Conservation (phyloP, 2,329 filamentous ascomycete genomes). For the Talaromyces atroroseus region DNA sequence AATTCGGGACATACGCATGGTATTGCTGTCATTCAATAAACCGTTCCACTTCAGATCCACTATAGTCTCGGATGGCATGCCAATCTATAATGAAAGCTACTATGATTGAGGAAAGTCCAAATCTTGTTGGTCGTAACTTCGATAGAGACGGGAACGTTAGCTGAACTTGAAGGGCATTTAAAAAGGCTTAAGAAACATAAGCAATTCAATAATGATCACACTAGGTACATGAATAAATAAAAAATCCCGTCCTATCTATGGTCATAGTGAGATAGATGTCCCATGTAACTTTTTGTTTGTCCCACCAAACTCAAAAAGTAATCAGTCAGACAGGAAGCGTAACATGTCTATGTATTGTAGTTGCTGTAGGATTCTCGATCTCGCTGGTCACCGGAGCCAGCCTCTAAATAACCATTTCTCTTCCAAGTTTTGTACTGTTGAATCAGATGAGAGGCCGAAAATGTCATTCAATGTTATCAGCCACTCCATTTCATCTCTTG, state of each 20-base stretch:
- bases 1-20: too few relatives aligned
- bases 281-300: not conserved
- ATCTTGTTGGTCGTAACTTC: too few relatives aligned
- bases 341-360: not conserved
- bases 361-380: not conserved
- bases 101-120: too few relatives aligned
- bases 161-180: too few relatives aligned
- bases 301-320: not conserved
- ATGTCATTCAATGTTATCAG: not conserved
- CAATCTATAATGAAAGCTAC: too few relatives aligned
- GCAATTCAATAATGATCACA: not conserved
- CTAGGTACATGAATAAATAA: not conserved
- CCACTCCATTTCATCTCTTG: not conserved
- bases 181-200: not conserved
- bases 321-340: not conserved
- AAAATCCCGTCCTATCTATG: not conserved
- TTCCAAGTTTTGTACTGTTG: not conserved
- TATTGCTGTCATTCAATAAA: too few relatives aligned
- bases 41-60: too few relatives aligned
- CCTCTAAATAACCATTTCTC: not conserved
- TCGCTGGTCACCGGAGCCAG: constrained; percentile 15
- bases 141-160: too few relatives aligned
- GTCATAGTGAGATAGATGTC: not conserved
- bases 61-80: too few relatives aligned
- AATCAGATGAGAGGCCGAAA: not conserved